These are phyloP conservation scores for Pythium folliculosum DNA, from an alignment of 352 stramenopile species.

Conservation along the genomic window DNA sequence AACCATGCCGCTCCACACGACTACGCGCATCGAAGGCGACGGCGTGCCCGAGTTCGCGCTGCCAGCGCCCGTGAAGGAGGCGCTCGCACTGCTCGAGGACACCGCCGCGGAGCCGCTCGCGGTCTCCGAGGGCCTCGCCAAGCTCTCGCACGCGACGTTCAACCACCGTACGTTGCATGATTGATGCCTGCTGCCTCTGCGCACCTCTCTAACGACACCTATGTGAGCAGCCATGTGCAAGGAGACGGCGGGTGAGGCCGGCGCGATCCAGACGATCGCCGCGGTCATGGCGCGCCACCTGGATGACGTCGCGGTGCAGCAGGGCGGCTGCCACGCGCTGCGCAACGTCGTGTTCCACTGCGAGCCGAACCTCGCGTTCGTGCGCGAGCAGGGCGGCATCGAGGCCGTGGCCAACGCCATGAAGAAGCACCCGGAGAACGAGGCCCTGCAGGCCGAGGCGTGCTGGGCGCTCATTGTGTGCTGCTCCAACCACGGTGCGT, in stretches of 20 bases:
- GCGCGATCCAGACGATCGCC: conserved; percentile 60
- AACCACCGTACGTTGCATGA: conserved; percentile 54
- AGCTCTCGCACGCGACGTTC: conserved; percentile 76
- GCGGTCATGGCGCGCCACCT: conserved; percentile 68
- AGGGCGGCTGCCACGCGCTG: conserved; percentile 74
- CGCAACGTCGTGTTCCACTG: conserved; percentile 79
- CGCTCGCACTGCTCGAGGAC: conserved; percentile 56
- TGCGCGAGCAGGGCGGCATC: conserved; percentile 65
- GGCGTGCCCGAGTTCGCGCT: conserved; percentile 39
- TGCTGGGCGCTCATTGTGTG: conserved; percentile 80
- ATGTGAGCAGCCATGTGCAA: conserved; percentile 53
- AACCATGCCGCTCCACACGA: conserved; percentile 48
- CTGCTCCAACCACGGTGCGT: conserved; percentile 72
- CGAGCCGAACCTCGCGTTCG: conserved; percentile 61
- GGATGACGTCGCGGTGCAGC: conserved; percentile 60
- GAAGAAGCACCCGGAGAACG: conserved; percentile 62
- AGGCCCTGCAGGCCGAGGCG: conserved; percentile 67
- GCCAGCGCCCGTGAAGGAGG: conserved; percentile 55
- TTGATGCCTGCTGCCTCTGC: background rate
- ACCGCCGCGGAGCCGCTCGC: conserved; percentile 44
- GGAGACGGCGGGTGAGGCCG: conserved; percentile 55
- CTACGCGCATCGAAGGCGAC: conserved; percentile 51
- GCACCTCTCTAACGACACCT: background rate
- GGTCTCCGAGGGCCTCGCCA: conserved; percentile 60
- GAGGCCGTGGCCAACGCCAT: conserved; percentile 60